Evolutionary conservation across 2,329 filamentous ascomycete genomes (phyloP).

Genomic region (Fusarium chaquense): DNA sequence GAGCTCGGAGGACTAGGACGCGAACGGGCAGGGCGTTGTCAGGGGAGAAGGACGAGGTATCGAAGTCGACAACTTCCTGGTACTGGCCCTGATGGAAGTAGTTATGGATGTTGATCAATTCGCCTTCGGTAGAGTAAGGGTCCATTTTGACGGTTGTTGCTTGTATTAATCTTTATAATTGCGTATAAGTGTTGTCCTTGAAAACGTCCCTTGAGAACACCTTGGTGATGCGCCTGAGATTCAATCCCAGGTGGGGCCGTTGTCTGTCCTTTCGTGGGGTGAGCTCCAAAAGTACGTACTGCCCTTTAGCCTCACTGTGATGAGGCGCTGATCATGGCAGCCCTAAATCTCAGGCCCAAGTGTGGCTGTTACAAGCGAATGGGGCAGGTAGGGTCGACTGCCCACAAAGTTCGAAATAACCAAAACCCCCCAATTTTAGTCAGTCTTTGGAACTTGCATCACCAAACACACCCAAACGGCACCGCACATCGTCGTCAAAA

Average conservation of each 20-base stretch:
- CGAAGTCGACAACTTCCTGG: slow-evolving; percentile 86
- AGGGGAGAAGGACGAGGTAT: slow-evolving; percentile 80
- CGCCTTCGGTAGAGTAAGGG: slow-evolving; percentile 77
- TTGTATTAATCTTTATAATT: slow-evolving; percentile 19
- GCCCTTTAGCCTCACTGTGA: slow-evolving; percentile 36
- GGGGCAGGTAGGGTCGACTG: slow-evolving; percentile 45
- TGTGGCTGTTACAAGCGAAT: slow-evolving; percentile 49
- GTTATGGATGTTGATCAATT: slow-evolving; percentile 78
- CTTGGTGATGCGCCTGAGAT: slow-evolving; percentile 48
- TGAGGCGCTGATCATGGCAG: slow-evolving; percentile 41
- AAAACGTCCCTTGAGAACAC: slow-evolving; percentile 48
- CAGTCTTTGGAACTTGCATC: slow-evolving; percentile 55
- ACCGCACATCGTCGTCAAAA: slow-evolving; percentile 62
- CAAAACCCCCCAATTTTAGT: slow-evolving; percentile 58
- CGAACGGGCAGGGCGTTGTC: slow-evolving; percentile 82
- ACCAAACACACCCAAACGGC: slow-evolving; percentile 59
- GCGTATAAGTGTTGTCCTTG: slow-evolving; percentile 33
- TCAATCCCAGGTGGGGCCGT: slow-evolving; percentile 45
- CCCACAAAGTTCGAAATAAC: slow-evolving; percentile 61
- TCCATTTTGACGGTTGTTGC: slow-evolving; percentile 65
- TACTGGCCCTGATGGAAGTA: slow-evolving; percentile 85
- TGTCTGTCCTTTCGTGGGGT: slow-evolving; percentile 45
- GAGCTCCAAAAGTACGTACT: slow-evolving; percentile 38
- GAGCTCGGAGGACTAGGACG: slow-evolving; percentile 83
- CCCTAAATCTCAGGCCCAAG: slow-evolving; percentile 43